A percentile compares a stretch with the other conserved stretches of the same genome.
These are phyloP conservation scores for Phaeosphaeriaceae sp. DNA, from an alignment of 2,329 filamentous ascomycete species.

Conservation along the genomic window DNA sequence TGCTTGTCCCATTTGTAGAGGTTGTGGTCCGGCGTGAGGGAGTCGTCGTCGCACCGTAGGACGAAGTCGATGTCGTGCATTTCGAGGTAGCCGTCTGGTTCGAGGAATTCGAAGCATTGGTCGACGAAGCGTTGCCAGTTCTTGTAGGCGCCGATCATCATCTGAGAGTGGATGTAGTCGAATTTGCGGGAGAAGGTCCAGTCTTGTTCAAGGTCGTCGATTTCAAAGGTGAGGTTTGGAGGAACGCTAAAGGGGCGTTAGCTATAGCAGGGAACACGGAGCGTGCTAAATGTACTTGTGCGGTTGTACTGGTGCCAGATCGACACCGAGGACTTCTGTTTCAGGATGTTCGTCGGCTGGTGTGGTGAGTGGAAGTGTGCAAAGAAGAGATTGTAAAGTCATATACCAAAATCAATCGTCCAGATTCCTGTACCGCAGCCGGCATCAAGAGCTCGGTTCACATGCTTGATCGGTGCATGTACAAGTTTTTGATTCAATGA, in stretches of 20 bases:
- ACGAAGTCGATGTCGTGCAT: constrained; percentile 25
- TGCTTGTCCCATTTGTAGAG: constrained; percentile 19
- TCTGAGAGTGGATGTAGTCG: constrained; percentile 52
- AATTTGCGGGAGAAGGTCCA: constrained; percentile 43
- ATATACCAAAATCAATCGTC: constrained; percentile 49
- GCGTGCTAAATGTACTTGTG: constrained; percentile 7
- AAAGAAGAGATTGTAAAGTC: background rate
- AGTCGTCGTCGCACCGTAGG: constrained; percentile 24
- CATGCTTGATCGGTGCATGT: constrained; percentile 44
- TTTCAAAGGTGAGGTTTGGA: constrained; percentile 49
- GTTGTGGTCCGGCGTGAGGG: constrained; percentile 10
- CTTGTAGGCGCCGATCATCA: constrained; percentile 47
- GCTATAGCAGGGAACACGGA: background rate
- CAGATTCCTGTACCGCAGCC: constrained; percentile 50
- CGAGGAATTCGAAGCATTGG: constrained; percentile 45
- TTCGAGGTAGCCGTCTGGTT: constrained; percentile 38
- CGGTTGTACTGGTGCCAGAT: constrained; percentile 22
- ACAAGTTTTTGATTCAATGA: constrained; percentile 45
- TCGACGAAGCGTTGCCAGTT: constrained; percentile 47
- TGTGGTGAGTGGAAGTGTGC: background rate
- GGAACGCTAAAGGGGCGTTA: constrained; percentile 35
- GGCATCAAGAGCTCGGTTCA: constrained; percentile 45
- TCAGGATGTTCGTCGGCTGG: constrained; percentile 19
- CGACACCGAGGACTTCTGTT: constrained; percentile 18
- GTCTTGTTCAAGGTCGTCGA: constrained; percentile 49